Conservation (phyloP, 148 eudicot species). For the Nepenthes mirabilis region DNA sequence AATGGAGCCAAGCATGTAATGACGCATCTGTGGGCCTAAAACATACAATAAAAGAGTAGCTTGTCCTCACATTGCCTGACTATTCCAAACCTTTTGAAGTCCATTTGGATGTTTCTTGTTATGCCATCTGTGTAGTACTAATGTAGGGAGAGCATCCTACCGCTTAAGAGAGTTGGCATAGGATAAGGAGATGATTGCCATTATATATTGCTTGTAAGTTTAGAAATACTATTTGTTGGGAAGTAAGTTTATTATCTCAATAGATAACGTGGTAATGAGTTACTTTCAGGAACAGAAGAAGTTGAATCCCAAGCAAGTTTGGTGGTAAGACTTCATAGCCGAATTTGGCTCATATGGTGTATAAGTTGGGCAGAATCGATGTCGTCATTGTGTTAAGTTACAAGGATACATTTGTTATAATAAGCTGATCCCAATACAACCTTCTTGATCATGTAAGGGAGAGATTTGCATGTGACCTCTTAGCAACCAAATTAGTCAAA, state of each 20-base stretch:
- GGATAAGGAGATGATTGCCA: slow-evolving; percentile 6
- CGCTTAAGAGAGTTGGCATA: not conserved
- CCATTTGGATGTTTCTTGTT: slow-evolving; percentile 1
- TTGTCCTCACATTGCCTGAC: not conserved
- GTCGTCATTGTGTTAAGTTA: not conserved
- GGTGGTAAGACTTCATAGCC: not conserved
- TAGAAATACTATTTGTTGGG: slow-evolving; percentile 3
- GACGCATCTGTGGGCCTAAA: not conserved
- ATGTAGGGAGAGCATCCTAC: slow-evolving; percentile 5
- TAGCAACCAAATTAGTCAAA: not conserved
- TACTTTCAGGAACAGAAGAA: slow-evolving; percentile 1
- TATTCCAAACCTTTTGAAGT: not conserved
- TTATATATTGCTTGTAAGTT: not conserved
- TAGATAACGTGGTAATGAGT: not conserved
- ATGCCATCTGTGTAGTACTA: slow-evolving; percentile 6
- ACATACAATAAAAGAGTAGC: not conserved
- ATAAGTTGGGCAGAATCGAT: not conserved
- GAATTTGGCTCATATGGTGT: not conserved
- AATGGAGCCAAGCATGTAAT: not conserved
- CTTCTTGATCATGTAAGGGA: too few species aligned
- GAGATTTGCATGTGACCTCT: too few species aligned
- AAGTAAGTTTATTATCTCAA: not conserved
- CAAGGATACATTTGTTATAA: not conserved
- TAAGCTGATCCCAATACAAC: too few species aligned
- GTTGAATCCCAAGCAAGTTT: not conserved